These are phyloP conservation scores for Vitis riparia DNA, from an alignment of 164 flowering plant genomes.

Conservation along the genomic window DNA sequence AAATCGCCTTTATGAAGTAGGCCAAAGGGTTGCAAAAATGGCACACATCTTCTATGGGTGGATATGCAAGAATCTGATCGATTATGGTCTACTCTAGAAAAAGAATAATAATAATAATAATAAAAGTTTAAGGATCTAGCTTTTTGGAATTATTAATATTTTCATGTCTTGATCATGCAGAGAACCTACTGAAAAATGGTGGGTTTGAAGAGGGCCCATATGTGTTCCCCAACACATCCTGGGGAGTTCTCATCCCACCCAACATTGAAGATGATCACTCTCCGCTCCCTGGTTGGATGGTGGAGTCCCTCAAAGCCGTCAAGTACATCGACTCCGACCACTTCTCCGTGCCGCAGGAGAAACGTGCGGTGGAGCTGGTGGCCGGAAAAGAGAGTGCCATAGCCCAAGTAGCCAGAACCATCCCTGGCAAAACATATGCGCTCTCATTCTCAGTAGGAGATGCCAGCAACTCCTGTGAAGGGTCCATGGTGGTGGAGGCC, in stretches of 20 bases:
- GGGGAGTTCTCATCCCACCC: constrained; percentile 72
- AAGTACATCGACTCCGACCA: constrained; percentile 65
- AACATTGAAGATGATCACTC: constrained; percentile 68
- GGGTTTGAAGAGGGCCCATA: constrained; percentile 77
- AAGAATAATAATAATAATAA: too few relatives aligned
- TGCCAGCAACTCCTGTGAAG: constrained; percentile 66
- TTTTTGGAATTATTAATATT: background rate
- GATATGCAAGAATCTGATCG: too few relatives aligned
- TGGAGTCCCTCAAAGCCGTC: constrained; percentile 74
- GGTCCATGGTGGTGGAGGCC: constrained; percentile 75
- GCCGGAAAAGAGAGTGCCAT: constrained; percentile 79
- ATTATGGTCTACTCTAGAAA: too few relatives aligned
- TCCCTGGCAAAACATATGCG: constrained; percentile 41
- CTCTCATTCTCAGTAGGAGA: constrained; percentile 64
- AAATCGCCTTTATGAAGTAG: too few relatives aligned
- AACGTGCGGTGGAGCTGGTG: constrained; percentile 63
- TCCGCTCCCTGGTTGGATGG: constrained; percentile 73
- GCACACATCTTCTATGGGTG: too few relatives aligned
- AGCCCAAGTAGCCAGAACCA: constrained; percentile 55
- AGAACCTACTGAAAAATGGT: constrained; percentile 59
- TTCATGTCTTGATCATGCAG: constrained; percentile 25
- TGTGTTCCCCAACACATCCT: constrained; percentile 51
- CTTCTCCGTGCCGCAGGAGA: constrained; percentile 55
- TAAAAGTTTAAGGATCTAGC: too few relatives aligned
- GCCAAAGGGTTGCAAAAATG: too few relatives aligned